A percentile compares a stretch with the other conserved stretches of the same genome.
Conservation (phyloP, 2,329 filamentous ascomycete genomes). For the Hymenoscyphus repandus region DNA sequence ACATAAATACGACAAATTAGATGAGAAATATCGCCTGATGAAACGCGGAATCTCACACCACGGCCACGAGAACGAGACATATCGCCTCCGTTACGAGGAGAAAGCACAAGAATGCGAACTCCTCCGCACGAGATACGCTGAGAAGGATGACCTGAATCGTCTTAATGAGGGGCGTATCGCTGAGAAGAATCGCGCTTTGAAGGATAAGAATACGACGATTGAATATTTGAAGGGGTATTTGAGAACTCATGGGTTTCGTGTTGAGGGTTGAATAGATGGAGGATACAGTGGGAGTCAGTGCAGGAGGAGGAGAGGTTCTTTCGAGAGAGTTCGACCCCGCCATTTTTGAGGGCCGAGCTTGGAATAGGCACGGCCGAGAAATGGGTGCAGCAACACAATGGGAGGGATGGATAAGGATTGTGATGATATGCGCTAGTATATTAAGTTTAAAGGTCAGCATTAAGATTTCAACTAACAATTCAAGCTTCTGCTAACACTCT, state of each 20-base stretch:
- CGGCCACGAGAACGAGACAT: conserved; percentile 8
- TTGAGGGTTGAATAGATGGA: conserved; percentile 13
- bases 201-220: neutral
- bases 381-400: too few species aligned
- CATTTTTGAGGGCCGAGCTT: neutral
- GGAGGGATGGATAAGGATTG: too few species aligned
- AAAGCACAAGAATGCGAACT: conserved; percentile 19
- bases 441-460: too few species aligned
- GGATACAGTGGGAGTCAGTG: neutral
- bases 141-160: conserved; percentile 15
- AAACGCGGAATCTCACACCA: conserved; percentile 11
- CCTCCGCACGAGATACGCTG: conserved; percentile 11
- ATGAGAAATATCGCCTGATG: conserved; percentile 19
- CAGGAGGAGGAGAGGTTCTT: neutral
- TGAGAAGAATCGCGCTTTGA: conserved; percentile 2
- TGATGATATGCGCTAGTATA: too few species aligned
- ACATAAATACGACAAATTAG: conserved; percentile 15
- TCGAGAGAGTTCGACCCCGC: neutral
- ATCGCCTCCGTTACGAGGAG: conserved; percentile 20
- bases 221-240: conserved; percentile 14
- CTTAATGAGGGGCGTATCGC: conserved; percentile 15
- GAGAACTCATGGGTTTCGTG: conserved; percentile 14
- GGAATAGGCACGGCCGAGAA: too few species aligned
- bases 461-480: too few species aligned
- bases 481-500: too few species aligned